These are phyloP conservation scores for Termitomyces sp. DNA, from an alignment of 768 basidiomycete species.

Conservation along the genomic window DNA sequence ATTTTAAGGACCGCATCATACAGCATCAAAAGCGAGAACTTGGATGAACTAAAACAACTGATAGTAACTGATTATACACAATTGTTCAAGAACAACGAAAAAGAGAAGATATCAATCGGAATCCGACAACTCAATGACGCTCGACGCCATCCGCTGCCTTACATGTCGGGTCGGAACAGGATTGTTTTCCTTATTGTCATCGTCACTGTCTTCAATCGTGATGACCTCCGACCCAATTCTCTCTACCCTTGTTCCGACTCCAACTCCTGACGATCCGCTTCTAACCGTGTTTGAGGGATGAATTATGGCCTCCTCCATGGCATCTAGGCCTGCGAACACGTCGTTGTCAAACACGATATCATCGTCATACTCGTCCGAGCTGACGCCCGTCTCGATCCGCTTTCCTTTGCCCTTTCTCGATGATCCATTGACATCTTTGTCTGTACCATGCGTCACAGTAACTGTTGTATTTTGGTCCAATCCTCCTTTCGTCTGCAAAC, in stretches of 20 bases:
- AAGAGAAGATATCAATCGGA: conserved; percentile 27
- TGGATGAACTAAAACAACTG: neutral
- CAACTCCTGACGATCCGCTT: neutral
- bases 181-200: conserved; percentile 61
- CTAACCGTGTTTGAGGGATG: neutral
- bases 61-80: neutral
- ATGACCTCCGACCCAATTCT: conserved; percentile 26
- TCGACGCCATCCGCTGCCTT: conserved; percentile 28
- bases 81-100: neutral
- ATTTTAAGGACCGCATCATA: conserved; percentile 6
- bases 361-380: conserved; percentile 15
- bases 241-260: neutral
- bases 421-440: neutral
- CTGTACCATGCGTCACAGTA: neutral
- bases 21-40: neutral
- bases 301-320: conserved; percentile 16
- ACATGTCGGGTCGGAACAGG: conserved; percentile 47
- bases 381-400: neutral
- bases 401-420: conserved; percentile 2
- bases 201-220: conserved; percentile 37
- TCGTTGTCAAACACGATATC: conserved; percentile 23
- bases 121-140: conserved; percentile 55
- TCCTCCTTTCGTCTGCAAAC: neutral
- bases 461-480: neutral
- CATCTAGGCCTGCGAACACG: conserved; percentile 22